Percentiles rank a stretch among this genome's conserved stretches.
These are phyloP conservation scores for Phragmites australis DNA, from an alignment of 176 grass and related monocot genomes.

Conservation along the genomic window DNA sequence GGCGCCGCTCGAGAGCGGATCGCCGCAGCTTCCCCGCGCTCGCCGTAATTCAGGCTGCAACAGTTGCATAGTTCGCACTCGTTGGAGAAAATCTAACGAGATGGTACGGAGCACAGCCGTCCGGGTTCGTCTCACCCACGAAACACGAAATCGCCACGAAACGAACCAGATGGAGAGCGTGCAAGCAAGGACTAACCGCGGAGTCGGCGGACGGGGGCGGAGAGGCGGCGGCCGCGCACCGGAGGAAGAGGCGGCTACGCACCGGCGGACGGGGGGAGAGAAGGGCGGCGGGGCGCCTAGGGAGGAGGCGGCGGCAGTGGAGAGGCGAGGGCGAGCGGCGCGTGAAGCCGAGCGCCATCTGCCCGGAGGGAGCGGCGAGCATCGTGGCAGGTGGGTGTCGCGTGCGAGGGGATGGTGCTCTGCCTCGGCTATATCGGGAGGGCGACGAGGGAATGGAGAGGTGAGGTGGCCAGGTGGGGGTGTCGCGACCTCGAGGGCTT, in stretches of 20 bases:
- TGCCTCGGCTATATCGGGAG: neutral
- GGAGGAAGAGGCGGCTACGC: too few relatives aligned
- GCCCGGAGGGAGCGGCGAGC: conserved; percentile 9
- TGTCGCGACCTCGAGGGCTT: conserved; percentile 4
- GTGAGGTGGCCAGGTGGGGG: neutral
- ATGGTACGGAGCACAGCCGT: neutral
- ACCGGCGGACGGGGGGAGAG: too few relatives aligned
- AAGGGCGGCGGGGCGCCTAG: neutral
- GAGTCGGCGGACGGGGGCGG: conserved; percentile 2
- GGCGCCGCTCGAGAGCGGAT: neutral
- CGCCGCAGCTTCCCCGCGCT: neutral
- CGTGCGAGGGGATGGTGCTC: too few relatives aligned
- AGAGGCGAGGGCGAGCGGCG: conserved; percentile 1
- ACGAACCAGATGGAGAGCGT: neutral
- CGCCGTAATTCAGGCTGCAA: neutral
- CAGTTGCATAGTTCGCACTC: neutral
- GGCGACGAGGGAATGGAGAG: neutral
- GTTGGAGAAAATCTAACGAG: neutral
- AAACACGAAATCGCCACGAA: neutral
- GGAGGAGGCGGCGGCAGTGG: neutral
- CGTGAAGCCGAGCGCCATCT: conserved; percentile 42
- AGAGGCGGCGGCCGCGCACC: too few relatives aligned
- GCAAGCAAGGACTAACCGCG: conserved; percentile 16
- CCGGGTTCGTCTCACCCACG: neutral
- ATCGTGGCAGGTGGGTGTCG: too few relatives aligned